These are phyloP conservation scores for Arthrinium phaeospermum DNA, from an alignment of 2,329 filamentous ascomycete species.

Conservation along the genomic window DNA sequence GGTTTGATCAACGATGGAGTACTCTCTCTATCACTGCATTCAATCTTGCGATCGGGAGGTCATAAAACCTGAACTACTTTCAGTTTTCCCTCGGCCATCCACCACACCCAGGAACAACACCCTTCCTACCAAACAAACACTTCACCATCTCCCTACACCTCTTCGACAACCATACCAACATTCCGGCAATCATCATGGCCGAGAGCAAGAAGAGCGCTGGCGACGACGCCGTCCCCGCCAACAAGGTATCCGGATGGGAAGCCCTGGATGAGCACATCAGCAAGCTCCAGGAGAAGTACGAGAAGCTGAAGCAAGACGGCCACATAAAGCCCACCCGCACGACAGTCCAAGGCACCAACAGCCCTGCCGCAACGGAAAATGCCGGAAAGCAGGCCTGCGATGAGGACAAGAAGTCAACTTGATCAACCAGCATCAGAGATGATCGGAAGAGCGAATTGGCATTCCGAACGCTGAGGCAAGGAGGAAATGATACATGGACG, in stretches of 20 bases:
- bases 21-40: not conserved
- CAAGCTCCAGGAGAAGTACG: not conserved
- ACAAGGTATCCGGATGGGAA: not conserved
- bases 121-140: no score
- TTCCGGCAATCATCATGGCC: not conserved
- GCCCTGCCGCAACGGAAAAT: not conserved
- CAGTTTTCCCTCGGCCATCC: not conserved
- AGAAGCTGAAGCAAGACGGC: not conserved
- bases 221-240: not conserved
- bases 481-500: not conserved
- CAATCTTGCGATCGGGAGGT: not conserved
- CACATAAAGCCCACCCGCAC: not conserved
- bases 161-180: not conserved
- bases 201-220: no score
- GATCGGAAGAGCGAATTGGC: not conserved
- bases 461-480: not conserved
- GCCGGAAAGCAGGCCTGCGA: not conserved
- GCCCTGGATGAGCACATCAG: not conserved
- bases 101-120: no score
- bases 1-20: not conserved
- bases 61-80: not conserved
- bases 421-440: not conserved
- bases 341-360: not conserved
- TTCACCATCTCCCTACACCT: no score
- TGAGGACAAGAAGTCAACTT: not conserved